Evolutionary conservation across 495 filamentous ascomycete species (phyloP), one percentile per base, ranked within the genome.

Genomic region (Daldinia caldariorum): DNA sequence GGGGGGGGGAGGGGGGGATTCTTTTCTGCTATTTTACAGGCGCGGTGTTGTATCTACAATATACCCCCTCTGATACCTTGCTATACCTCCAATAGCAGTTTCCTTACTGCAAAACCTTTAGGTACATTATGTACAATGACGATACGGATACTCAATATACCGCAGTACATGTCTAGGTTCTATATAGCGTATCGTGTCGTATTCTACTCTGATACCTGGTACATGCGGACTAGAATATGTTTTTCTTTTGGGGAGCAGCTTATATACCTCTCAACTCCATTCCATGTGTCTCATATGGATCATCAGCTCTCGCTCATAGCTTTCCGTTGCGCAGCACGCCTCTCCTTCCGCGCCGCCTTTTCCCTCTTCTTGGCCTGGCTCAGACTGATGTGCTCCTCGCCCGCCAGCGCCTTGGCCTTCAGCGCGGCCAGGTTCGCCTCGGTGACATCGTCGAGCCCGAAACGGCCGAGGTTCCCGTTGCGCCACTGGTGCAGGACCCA

Each of bases 401-500:
- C 71, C 50, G 76, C 80, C 39, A 47, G 29, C 26, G 22, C 53
- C 35, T 39, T 60, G 45, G 18, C 16, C 14, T 31, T 10, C 57
- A 55, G 41, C n/a, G 75, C 76, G 47, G 74, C 70, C 61, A 86
- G 78, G 66, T 81, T 80, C 63, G 89, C 88, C 38, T 83, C 84
- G 34, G 81, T 84, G 3, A 98, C 82, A 61, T 92, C 87, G 77
- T 99, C 95, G 9, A 99, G 81, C 26, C 94, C 74, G 69, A 97
- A 94, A 51, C 82, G 83, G 6, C 94, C 95, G 53, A 97, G 73
- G 38, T 85, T 79, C 2, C 95, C 96, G 18, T 83, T 81, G 57
- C 96, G 84, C 90, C 93, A 99, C 76, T 90, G 87, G 79, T 93
- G 89, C 0, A 99, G 85, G 51, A 96, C 82, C 88, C 93, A 94